Percentiles rank a stretch among this genome's conserved stretches.
Evolutionary conservation across 2,329 filamentous ascomycete species (phyloP).

Genomic region (Scorias spongiosa): DNA sequence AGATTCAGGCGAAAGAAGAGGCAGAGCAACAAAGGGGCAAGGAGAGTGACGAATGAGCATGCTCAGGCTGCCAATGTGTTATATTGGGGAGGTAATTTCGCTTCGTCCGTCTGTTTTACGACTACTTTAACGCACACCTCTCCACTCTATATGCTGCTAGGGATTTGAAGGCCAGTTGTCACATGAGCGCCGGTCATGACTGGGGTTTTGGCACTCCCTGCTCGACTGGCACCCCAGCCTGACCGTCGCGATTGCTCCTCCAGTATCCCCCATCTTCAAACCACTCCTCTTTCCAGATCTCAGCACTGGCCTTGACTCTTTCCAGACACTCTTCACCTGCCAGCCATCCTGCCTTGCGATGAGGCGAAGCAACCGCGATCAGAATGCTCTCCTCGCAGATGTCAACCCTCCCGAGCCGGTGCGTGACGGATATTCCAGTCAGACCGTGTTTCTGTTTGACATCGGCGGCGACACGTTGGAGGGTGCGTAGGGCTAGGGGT

Average conservation of each 20-base stretch:
- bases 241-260: constrained; percentile 73
- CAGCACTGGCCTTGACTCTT: constrained; percentile 68
- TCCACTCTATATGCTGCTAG: no score
- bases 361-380: constrained; percentile 70
- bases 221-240: constrained; percentile 31
- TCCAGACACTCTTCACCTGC: constrained; percentile 85
- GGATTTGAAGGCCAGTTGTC: no score
- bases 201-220: constrained; percentile 1
- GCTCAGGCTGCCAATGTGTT: no score
- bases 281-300: constrained; percentile 90
- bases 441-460: constrained; percentile 48
- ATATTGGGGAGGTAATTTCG: no score
- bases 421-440: constrained; percentile 61
- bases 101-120: no score
- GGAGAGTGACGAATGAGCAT: neutral
- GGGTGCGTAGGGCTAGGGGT: constrained; percentile 52
- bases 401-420: constrained; percentile 71
- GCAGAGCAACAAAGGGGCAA: neutral
- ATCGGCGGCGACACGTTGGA: constrained; percentile 46
- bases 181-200: no score
- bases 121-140: no score
- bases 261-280: constrained; percentile 70
- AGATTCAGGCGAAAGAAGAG: constrained; percentile 14
- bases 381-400: constrained; percentile 89
- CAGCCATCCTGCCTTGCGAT: constrained; percentile 71